Conservation (phyloP, 2,329 filamentous ascomycete species). For the Cladosporium phlei region DNA sequence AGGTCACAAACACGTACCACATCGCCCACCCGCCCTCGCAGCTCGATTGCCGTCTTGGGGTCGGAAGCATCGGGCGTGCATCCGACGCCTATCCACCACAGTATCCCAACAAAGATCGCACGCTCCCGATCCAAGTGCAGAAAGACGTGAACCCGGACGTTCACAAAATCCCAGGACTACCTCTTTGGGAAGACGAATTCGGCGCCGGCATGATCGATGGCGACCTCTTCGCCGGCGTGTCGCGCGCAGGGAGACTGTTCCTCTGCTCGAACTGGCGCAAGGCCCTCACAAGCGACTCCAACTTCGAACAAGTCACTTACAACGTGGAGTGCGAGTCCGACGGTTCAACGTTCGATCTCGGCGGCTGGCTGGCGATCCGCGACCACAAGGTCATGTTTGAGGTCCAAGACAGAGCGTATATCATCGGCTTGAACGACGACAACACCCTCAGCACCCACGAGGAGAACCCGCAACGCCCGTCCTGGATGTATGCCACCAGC, state of each 20-base stretch:
- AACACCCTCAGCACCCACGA: slow-evolving; percentile 15
- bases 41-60: slow-evolving; percentile 7
- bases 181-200: slow-evolving; percentile 41
- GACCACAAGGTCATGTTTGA: slow-evolving; percentile 43
- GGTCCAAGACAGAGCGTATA: slow-evolving; percentile 40
- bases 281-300: slow-evolving; percentile 25
- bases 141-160: slow-evolving; percentile 14
- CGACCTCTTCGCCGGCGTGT: slow-evolving; percentile 41
- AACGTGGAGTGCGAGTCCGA: slow-evolving; percentile 42
- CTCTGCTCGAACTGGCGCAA: slow-evolving; percentile 43
- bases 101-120: slow-evolving; percentile 18
- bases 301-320: slow-evolving; percentile 22
- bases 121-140: slow-evolving; percentile 19
- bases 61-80: slow-evolving; percentile 13
- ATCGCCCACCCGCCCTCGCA: slow-evolving; percentile 27
- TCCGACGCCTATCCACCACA: slow-evolving; percentile 23
- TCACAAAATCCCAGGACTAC: slow-evolving; percentile 14
- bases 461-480: slow-evolving; percentile 24
- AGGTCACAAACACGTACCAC: slow-evolving; percentile 33
- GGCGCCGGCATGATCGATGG: slow-evolving; percentile 43
- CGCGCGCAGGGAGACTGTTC: slow-evolving; percentile 40
- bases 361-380: slow-evolving; percentile 43
- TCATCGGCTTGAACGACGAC: slow-evolving; percentile 38
- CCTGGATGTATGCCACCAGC: slow-evolving; percentile 29
- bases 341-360: slow-evolving; percentile 39